Base-by-base conservation (phyloP, 352 stramenopile genomes). In the Blastocystis sp. region DNA sequence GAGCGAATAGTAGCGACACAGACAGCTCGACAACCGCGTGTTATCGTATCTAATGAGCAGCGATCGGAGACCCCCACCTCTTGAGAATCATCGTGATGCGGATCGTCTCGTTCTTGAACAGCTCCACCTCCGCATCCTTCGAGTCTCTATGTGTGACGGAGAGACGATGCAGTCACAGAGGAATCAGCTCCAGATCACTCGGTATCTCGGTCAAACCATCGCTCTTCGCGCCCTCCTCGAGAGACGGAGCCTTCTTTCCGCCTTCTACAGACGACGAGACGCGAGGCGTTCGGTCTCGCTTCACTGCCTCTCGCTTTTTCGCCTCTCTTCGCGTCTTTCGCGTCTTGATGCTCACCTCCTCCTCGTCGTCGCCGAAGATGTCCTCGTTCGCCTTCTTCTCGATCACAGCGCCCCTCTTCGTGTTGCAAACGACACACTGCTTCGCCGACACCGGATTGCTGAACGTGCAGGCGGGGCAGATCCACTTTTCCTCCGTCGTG, bases 301-400 rank as follows among this genome's bases (percentile, higher is more conserved):
- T 65, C 3, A 13, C 43, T 30, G 8, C 16, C 70, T 65, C 26
- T 41, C 24, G 6, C 34, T 34, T 37, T 1, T 34, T 8, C 8
- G 11, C 18, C n/a, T 45, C 39, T 13, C 24, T 18, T 18, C 5
- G 20, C 3, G 30, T 55, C 26, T 81, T 81, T 64, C 70, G 53
- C 20, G 70, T 81, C 70, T 81, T 81, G 39, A 81, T 81, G 7
- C 37, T 45, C 26, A 81, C 70, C 39, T 81, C 70, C 6, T 81
- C 70, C 37, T 81, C 70, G 55, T 81, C 70, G 34, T 64, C 70
- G 34, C 41, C 70, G 20, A 63, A 62, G n/a, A 43, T 30, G 16
- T 43, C 70, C 43, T 63, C 70, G 26, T 64, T 81, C 39, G n/a
- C 70, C 18, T 16, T 81, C 8, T 47, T 43, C 13, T 81, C 30